Percentiles rank a stretch among this genome's conserved stretches.
phyloP scores from a whole-genome alignment of 2,329 filamentous ascomycete species.

The Epichloe gansuensis region DNA sequence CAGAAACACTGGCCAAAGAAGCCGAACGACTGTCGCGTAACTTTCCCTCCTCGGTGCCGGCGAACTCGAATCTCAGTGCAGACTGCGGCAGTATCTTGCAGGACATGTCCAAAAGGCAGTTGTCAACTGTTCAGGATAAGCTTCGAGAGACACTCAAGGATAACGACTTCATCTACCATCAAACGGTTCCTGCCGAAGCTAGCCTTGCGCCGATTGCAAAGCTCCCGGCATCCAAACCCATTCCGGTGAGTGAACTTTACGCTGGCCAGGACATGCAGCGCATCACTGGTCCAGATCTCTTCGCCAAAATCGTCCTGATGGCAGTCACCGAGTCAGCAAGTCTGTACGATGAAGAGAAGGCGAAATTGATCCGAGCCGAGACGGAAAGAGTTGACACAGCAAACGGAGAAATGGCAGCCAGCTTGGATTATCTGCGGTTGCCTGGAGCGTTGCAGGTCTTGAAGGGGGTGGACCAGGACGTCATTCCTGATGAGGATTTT shows the following conservation, averaged over 20 bases:
- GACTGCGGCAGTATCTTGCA: slow-evolving; percentile 64
- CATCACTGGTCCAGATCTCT: slow-evolving; percentile 94
- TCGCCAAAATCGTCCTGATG: slow-evolving; percentile 91
- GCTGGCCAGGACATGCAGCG: slow-evolving; percentile 94
- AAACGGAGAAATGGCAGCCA: slow-evolving; percentile 91
- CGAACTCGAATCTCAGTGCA: slow-evolving; percentile 70
- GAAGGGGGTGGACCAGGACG: slow-evolving; percentile 86
- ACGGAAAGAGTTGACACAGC: slow-evolving; percentile 86
- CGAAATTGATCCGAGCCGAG: slow-evolving; percentile 86
- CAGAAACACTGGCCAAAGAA: slow-evolving; percentile 67
- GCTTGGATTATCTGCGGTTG: slow-evolving; percentile 83
- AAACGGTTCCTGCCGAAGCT: slow-evolving; percentile 77
- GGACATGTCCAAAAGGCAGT: slow-evolving; percentile 77
- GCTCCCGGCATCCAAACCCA: slow-evolving; percentile 88
- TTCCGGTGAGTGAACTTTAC: slow-evolving; percentile 92
- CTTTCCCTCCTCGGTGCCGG: slow-evolving; percentile 69
- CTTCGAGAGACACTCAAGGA: slow-evolving; percentile 69
- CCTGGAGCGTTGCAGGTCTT: slow-evolving; percentile 82
- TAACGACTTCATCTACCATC: slow-evolving; percentile 98
- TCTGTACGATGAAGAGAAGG: slow-evolving; percentile 96
- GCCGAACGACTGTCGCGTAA: slow-evolving; percentile 63
- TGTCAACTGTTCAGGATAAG: slow-evolving; percentile 69
- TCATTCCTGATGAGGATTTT: slow-evolving; percentile 82
- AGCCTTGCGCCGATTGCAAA: slow-evolving; percentile 74
- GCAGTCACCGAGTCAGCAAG: slow-evolving; percentile 94